phyloP scores from a whole-genome alignment of 1,284 basidiomycete species.

The Austroboletus novae-zelandiae region DNA sequence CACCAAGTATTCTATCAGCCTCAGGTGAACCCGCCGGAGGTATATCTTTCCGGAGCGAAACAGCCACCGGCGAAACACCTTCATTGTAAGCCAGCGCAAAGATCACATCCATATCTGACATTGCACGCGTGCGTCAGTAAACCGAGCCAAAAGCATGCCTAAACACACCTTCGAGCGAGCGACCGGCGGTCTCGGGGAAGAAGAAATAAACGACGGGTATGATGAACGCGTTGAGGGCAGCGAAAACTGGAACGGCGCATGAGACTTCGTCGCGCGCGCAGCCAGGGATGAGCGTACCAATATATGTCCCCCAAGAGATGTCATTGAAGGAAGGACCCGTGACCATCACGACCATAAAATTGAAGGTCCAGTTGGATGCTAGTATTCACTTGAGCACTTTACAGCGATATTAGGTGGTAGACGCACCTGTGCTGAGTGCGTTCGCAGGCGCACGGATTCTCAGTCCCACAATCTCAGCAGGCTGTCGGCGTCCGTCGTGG shows the following conservation, averaged over 20 bases:
- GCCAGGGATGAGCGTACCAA: constrained; percentile 36
- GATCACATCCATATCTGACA: constrained; percentile 61
- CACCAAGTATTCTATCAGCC: constrained; percentile 50
- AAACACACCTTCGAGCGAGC: constrained; percentile 53
- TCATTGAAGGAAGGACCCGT: constrained; percentile 64
- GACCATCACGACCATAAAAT: constrained; percentile 66
- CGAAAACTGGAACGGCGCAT: constrained; percentile 46
- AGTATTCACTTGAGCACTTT: neutral
- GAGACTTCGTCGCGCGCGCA: neutral
- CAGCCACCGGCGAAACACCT: constrained; percentile 52
- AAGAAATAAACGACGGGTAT: constrained; percentile 61
- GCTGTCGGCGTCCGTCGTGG: constrained; percentile 31
- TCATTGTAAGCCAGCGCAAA: constrained; percentile 59
- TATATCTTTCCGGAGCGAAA: constrained; percentile 55
- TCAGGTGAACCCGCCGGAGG: constrained; percentile 53
- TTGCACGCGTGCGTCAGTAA: neutral
- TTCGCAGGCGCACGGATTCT: constrained; percentile 67
- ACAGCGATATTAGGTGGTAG: neutral
- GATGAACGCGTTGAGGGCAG: constrained; percentile 57
- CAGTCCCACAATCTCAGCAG: constrained; percentile 64
- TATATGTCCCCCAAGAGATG: constrained; percentile 63
- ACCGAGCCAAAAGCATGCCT: neutral
- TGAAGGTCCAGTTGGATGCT: constrained; percentile 61
- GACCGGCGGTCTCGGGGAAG: constrained; percentile 69
- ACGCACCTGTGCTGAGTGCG: constrained; percentile 51